These are phyloP conservation scores for Prunus salicina DNA, from an alignment of 306 rosid genomes.

Conservation along the genomic window DNA sequence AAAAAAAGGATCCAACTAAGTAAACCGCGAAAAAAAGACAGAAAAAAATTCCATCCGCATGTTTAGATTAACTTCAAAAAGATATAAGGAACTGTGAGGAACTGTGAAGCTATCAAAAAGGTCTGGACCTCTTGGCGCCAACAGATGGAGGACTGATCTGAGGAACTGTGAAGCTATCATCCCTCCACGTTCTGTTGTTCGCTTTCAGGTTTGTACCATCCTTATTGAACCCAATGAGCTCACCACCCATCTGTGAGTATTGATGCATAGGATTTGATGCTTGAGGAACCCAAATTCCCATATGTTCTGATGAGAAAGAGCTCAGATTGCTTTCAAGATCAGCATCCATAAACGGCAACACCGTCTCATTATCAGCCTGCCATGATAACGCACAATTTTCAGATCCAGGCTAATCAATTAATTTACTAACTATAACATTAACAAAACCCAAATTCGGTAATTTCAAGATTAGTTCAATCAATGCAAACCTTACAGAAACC, in stretches of 20 bases:
- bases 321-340: constrained; percentile 32
- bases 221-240: constrained; percentile 29
- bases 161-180: constrained; percentile 82
- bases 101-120: constrained; percentile 37
- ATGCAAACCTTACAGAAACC: constrained; percentile 61
- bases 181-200: constrained; percentile 46
- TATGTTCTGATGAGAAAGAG: constrained; percentile 32
- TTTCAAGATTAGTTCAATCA: background rate
- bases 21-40: background rate
- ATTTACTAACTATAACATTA: background rate
- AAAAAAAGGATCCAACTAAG: background rate
- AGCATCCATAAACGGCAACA: constrained; percentile 32
- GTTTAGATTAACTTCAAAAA: background rate
- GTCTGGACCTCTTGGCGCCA: constrained; percentile 58
- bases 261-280: constrained; percentile 34
- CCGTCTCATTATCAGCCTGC: constrained; percentile 42
- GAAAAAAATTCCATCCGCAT: background rate
- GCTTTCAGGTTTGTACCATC: constrained; percentile 34
- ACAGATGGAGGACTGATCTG: constrained; percentile 48
- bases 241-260: constrained; percentile 32
- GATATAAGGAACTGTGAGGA: background rate
- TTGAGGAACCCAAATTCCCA: constrained; percentile 85
- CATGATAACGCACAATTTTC: background rate
- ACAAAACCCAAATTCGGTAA: background rate
- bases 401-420: background rate